phyloP scores from a whole-genome alignment of 441 rosid genomes.

The Mallotus repandus region DNA sequence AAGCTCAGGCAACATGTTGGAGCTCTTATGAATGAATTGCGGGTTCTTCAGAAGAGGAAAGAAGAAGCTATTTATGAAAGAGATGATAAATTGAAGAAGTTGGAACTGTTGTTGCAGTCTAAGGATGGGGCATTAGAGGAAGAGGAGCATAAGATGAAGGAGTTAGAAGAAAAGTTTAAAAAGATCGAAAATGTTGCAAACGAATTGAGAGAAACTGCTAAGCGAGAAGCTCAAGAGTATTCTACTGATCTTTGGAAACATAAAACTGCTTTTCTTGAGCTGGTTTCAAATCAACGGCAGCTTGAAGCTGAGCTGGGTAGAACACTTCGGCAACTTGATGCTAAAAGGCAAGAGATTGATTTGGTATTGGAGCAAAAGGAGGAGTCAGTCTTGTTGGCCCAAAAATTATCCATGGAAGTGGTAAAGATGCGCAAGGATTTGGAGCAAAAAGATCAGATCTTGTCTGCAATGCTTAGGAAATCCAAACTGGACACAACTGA shows the following conservation, averaged over 20 bases:
- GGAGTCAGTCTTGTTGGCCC: slow-evolving; percentile 48
- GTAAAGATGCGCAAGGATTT: slow-evolving; percentile 55
- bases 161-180: slow-evolving; percentile 54
- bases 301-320: slow-evolving; percentile 83
- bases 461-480: slow-evolving; percentile 78
- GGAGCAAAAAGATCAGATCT: slow-evolving; percentile 77
- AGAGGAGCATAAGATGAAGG: slow-evolving; percentile 47
- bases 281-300: slow-evolving; percentile 83
- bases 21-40: slow-evolving; percentile 57
- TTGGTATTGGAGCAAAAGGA: slow-evolving; percentile 47
- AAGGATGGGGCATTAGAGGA: slow-evolving; percentile 58
- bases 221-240: slow-evolving; percentile 64
- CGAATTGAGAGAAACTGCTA: slow-evolving; percentile 54
- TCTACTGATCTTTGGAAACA: slow-evolving; percentile 75
- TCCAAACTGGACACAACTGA: slow-evolving; percentile 61
- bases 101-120: slow-evolving; percentile 47
- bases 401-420: slow-evolving; percentile 58
- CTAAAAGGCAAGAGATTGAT: slow-evolving; percentile 55
- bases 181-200: slow-evolving; percentile 45
- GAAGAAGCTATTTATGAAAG: slow-evolving; percentile 43
- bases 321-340: slow-evolving; percentile 62
- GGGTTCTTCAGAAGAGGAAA: slow-evolving; percentile 46
- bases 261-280: slow-evolving; percentile 85
- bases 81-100: slow-evolving; percentile 51
- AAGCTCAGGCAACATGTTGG: slow-evolving; percentile 53